Base-by-base conservation (phyloP, 2,329 filamentous ascomycete species). In the Fusarium heterosporum region DNA sequence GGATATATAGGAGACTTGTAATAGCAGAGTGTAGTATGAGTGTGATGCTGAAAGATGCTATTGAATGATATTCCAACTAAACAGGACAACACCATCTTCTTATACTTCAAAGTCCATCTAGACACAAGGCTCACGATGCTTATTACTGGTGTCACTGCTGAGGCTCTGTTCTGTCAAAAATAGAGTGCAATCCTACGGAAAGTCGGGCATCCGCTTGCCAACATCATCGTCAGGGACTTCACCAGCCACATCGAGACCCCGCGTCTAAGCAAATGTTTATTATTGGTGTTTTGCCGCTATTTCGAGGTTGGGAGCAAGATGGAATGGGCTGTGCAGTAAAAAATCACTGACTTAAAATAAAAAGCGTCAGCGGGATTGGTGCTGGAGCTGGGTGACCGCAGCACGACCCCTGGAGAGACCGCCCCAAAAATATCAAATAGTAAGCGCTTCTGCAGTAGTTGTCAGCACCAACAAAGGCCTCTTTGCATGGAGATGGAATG, bases 11-110 rank as follows among this genome's bases (percentile, higher is more conserved):
- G 12, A 38, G 34, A 28, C 22, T 26, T 52, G 58, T 52, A 13
- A 26, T 51, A 36, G 17, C 42, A 52, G 41, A 39, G 25, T 65
- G 59, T 16, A 19, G 22, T 58, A 22, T 22, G 22, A 22, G 22
- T 22, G 22, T 22, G 6, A 22, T 22, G 22, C 22, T 22, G 22
- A 22, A 6, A 22, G 64, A 64, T 68, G 45, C n/a, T 72, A 52
- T 36, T 66, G 55, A 60, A 56, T 40, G 47, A 69, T 72, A 56
- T 68, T 53, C 60, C 53, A 53, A 46, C 39, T 55, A 16, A 4
- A 29, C 55, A 45, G 69, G 56, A 61, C 43, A 34, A 39, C 32
- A 40, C 28, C 56, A 65, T 69, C 61, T 57, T 71, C 66, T 72
- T 72, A 72, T 72, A 72, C 68, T 48, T 19, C 17, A 29, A 42